Conservation (phyloP, 2,329 filamentous ascomycete genomes). For the Hypomyces rosellus region DNA sequence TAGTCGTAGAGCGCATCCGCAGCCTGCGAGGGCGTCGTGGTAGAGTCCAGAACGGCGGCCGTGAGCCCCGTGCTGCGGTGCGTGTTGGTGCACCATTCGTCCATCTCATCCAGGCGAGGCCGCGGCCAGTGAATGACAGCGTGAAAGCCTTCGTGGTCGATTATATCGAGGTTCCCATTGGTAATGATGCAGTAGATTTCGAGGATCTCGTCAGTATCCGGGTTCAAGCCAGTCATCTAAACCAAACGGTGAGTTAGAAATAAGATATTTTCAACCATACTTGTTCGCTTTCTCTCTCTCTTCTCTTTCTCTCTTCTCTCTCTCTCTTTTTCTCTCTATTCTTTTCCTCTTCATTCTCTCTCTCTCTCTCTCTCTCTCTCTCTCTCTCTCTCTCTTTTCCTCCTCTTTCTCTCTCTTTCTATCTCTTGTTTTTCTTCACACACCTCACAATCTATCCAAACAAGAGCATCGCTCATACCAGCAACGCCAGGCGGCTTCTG, state of each 20-base stretch:
- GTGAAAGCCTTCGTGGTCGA: constrained; percentile 75
- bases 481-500: neutral
- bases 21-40: constrained; percentile 64
- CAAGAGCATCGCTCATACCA: constrained; percentile 52
- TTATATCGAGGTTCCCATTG: constrained; percentile 65
- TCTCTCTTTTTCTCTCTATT: too few species aligned
- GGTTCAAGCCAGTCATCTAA: constrained; percentile 77
- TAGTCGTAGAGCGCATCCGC: constrained; percentile 70
- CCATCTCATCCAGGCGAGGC: constrained; percentile 69
- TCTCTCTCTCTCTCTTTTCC: too few species aligned
- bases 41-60: constrained; percentile 65
- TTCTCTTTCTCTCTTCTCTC: too few species aligned
- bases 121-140: constrained; percentile 68
- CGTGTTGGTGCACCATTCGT: constrained; percentile 78
- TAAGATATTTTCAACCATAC: neutral
- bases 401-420: too few species aligned
- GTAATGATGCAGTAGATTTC: constrained; percentile 93
- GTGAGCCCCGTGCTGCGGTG: constrained; percentile 81
- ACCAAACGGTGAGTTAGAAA: neutral
- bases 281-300: too few species aligned
- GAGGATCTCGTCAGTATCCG: constrained; percentile 74
- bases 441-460: constrained; percentile 75
- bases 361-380: too few species aligned
- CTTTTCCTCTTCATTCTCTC: too few species aligned
- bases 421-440: constrained; percentile 6